Base-by-base conservation (phyloP, 1,139 yeast genomes). In the Kazachstania sp. region DNA sequence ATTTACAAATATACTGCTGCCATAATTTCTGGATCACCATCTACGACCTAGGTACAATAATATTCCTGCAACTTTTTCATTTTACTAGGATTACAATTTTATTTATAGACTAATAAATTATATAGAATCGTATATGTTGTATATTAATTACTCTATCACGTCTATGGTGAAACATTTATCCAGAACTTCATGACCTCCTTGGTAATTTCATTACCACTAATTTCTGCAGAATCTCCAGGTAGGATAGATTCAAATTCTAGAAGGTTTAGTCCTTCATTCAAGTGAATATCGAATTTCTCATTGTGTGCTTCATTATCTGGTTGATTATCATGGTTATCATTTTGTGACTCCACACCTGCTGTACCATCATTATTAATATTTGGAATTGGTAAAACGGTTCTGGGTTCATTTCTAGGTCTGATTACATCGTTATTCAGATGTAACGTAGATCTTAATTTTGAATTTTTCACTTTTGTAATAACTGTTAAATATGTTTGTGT, bases 81-180 rank as follows among this genome's bases (percentile, higher is more conserved):
- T 37, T 20, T 37, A 20, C 20, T n/a, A 26, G 15, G 15, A 20
- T 26, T 37, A 26, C 41, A 26, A 18, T 26, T 16, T 19, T 23
- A 38, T n/a, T 28, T 32, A 15, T 15, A 7, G 16, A 15, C 11
- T 32, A 32, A 7, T 18, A 36, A 4, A 15, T 36, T 36, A 36
- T 20, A 36, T 20, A 11, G 13, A 20, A 36, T 18, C 23, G 11
- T 2, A 36, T 3, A 36, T 2, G n/a, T 18, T 6, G 9, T 20
- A 12, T 36, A 4, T 36, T 3, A 18, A 36, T 15, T 36, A 36
- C 28, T 31, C 12, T 19, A 26, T 11, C 19, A 15, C 7, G 6
- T 16, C 55, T 48, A 63, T 40, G 67, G 65, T 19, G 59, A 50
- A 8, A 62, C 61, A 43, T 58, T 61, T n/a, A 63, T 52, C 65